Evolutionary conservation across 140 eudicot species (phyloP).

Genomic region (Oenanthe javanica): DNA sequence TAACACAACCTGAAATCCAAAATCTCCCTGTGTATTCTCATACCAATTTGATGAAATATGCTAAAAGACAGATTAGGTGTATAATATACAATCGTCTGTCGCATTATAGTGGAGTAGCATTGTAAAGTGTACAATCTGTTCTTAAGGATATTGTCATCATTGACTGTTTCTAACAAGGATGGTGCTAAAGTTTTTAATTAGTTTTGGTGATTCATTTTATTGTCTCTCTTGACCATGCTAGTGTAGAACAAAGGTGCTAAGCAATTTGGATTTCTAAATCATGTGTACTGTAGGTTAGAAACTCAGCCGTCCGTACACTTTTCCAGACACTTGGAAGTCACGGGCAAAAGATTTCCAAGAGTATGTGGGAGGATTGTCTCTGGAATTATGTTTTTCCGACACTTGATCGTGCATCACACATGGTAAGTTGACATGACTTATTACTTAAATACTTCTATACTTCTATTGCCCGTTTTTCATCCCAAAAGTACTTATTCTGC

Average conservation of each 20-base stretch:
- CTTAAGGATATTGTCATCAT: background rate
- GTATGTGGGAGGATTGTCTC: constrained; percentile 98
- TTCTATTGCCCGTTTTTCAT: constrained; percentile 1
- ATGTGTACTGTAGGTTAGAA: constrained; percentile 63
- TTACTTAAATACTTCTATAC: background rate
- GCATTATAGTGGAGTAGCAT: background rate
- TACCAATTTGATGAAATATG: background rate
- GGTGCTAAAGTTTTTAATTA: background rate
- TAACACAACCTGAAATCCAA: background rate
- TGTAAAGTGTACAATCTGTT: background rate
- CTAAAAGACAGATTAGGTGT: background rate
- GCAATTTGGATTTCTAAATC: background rate
- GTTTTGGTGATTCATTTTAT: background rate
- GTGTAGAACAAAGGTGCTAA: background rate
- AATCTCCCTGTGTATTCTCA: background rate
- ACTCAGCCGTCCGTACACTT: constrained; percentile 89
- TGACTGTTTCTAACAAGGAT: background rate
- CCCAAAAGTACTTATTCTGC: background rate
- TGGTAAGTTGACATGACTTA: constrained; percentile 44
- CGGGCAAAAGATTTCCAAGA: constrained; percentile 93
- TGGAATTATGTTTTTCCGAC: constrained; percentile 94
- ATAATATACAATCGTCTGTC: background rate
- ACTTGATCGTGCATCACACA: constrained; percentile 91
- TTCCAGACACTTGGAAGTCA: constrained; percentile 99
- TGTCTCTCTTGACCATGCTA: background rate